Evolutionary conservation across 1,284 basidiomycete species (phyloP), one percentile per base, ranked within the genome.

Genomic region (Vanrija sp.): DNA sequence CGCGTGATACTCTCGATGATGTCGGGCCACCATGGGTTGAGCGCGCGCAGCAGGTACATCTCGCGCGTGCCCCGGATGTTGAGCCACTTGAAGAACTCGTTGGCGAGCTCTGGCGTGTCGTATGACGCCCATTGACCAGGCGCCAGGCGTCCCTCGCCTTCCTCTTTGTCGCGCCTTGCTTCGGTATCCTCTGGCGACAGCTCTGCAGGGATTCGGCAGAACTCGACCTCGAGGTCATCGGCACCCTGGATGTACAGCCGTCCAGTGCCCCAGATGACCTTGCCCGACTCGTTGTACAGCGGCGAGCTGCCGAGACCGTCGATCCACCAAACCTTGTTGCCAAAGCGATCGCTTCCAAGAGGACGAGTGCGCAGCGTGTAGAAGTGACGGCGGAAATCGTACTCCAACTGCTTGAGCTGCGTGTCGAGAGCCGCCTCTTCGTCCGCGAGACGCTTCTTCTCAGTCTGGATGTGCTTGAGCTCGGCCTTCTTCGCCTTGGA

Each of bases 261-360:
- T 2, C 91, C 95, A 6, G 91, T 86, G 18, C 91, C 90, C 69
- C 92, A 95, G 66, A 67, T 62, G 7, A 87, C 81, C 39, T 85
- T 82, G 25, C 85, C 83, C 10, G 25, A 37, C 6, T 65, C 85
- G 23, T 83, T 84, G 48, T 91, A 77, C 38, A 95, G 75, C 25
- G 85, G 85, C 50, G 86, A 86, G 2, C 84, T 84, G 3, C 96
- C 95, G 77, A 95, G 84, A 4, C 96, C 95, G 75, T 98, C 95
- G 70, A 98, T 89, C 95, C 95, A 98, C 93, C 94, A 98, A 59
- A 97, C 82, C 31, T 88, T 85, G 73, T 96, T 95, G 67, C 89
- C 86, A 76, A 97, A 98, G 50, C 95, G 82, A 72, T 98, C 96
- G 60, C 83, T 82, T 3, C 96, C 95, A 44, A 98, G 67, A 1